phyloP scores from a whole-genome alignment of 1,284 basidiomycete genomes.

The Ceratobasidium sp. region DNA sequence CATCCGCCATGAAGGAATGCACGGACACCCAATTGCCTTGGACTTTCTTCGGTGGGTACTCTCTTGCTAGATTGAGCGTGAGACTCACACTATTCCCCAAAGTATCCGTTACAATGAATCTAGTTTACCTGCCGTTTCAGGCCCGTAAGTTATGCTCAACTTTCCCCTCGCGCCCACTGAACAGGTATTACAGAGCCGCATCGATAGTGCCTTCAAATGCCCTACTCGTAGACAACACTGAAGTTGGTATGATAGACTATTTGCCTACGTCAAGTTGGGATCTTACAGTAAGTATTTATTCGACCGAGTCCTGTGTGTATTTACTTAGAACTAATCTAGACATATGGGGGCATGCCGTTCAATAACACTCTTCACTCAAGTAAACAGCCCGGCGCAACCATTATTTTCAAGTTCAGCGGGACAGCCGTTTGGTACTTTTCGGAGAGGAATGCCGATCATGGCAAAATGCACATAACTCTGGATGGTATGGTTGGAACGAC shows the following conservation, averaged over 20 bases:
- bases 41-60: conserved; percentile 3
- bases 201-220: neutral
- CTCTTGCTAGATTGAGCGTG: too few relatives aligned
- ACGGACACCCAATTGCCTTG: neutral
- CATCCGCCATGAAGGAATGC: neutral
- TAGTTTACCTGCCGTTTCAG: neutral
- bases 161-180: neutral
- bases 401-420: conserved; percentile 12
- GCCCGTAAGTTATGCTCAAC: neutral
- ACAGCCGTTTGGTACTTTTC: conserved; percentile 10
- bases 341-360: neutral
- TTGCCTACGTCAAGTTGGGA: neutral
- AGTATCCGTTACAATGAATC: neutral
- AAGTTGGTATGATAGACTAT: neutral
- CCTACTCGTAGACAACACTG: neutral
- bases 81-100: neutral
- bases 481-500: neutral
- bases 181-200: neutral
- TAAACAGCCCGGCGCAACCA: neutral
- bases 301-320: too few relatives aligned
- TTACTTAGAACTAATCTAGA: neutral
- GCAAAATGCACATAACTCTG: neutral
- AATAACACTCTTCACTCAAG: conserved; percentile 3
- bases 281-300: neutral
- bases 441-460: neutral